Evolutionary conservation across 345 rosid genomes (phyloP), one percentile per base, ranked within the genome.

Genomic region (Populus euphratica): DNA sequence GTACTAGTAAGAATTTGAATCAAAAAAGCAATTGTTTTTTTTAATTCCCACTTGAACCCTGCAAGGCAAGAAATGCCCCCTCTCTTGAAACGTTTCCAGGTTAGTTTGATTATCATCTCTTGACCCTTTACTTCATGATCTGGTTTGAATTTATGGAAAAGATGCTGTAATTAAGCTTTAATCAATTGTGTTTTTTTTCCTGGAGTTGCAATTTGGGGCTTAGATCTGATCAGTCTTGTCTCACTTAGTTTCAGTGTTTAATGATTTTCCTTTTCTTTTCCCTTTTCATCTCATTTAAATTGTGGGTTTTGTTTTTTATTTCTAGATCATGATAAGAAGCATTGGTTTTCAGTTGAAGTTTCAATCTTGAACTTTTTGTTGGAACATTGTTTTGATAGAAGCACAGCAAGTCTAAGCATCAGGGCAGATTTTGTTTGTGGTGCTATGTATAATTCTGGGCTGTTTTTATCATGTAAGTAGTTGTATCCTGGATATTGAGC

Each of bases 211-310:
- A 4, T 39, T 73, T 68, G n/a, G 13, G 14, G 11, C 18, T 25
- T 70, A 79, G 81, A 79, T 79, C 81, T 69, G 69, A 68, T 17
- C 70, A 43, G 20, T 74, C 68, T 74, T 12, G 47, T 68, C 43
- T 47, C 14, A 10, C 54, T 38, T 13, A 56, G 44, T 36, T 69
- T 72, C 43, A 56, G 36, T 17, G n/a, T 25, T 64, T 0, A 18
- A 6, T 10, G 56, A 38, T 36, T 68, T 41, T 47, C 16, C 29
- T 20, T 2, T 16, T 11, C 25, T 25, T 50, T 25, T 2, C 56
- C 6, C 27, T 29, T 43, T 12, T 11, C 14, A 6, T 9, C 18
- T 56, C 29, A 5, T 54, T 20, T 39, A 41, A 17, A 36, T 68
- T 65, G 20, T 11, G 25, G 14, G 27, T 18, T 1, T 59, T 9